Evolutionary conservation across 805 yeast genomes (phyloP), one percentile per base, ranked within the genome.

Genomic region (Monosporozyma siamensis): DNA sequence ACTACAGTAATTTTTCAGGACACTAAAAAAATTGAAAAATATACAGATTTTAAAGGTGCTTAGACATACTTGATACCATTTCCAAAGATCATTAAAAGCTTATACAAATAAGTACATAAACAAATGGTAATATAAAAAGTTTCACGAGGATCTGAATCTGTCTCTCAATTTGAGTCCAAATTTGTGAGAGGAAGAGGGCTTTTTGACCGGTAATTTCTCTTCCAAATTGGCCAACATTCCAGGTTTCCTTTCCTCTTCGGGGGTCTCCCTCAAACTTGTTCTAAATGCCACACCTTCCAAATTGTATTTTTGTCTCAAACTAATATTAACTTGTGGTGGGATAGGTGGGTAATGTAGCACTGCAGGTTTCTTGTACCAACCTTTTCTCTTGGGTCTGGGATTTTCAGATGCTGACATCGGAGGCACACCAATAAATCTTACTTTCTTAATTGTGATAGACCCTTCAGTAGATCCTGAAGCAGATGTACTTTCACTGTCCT

Each of bases 331-430:
- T 36, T 48, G 54, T 2, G 55, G 49, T 15, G 64, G 62, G 7
- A 56, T 52, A 25, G 65, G 59, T 1, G 64, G 62, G 38, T 61
- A 61, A 39, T 59, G 61, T 12, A 63, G 40, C 4, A 58, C 58
- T 5, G 62, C 58, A 0, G 67, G 67, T 26, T 63, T 63, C 40
- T 58, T 59, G 43, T 61, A 61, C 67, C 67, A 63, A 1, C 67
- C 66, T 37, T 52, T 52, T 38, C 53, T 59, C 22, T 56, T 60
- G 2, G 67, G 66, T 29, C 42, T 47, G 3, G 56, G 53, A 14
- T 59, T 51, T 40, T 62, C 66, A 14, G 53, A 51, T 2, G 46
- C 50, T 1, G 54, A 44, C 55, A 61, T 54, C 6, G 67, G 65
- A 4, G 66, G 63, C 1, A 63, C 67, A 10, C 66, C 66, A 4